Percentiles rank a stretch among this genome's conserved stretches.
Conservation (phyloP, 352 stramenopile genomes). For the Phytophthora ohioensis region DNA sequence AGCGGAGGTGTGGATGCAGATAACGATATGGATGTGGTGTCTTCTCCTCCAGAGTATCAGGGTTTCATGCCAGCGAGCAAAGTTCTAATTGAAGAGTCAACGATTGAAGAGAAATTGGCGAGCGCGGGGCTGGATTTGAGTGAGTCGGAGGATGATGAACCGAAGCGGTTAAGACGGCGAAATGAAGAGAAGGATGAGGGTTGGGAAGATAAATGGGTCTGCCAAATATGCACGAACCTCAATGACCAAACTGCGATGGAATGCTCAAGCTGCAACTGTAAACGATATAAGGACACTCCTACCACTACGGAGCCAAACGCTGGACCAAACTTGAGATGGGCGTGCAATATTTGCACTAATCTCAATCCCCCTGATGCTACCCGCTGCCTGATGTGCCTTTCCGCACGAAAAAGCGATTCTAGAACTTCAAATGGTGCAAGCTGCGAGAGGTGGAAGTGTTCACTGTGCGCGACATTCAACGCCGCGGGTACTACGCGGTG, state of each 20-base stretch:
- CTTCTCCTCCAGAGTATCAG: conserved; percentile 13
- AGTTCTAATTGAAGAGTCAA: conserved; percentile 28
- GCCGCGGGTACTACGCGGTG: conserved; percentile 21
- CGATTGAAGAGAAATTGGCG: conserved; percentile 52
- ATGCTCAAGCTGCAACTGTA: conserved; percentile 33
- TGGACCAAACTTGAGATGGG: conserved; percentile 29
- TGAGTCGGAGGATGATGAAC: conserved; percentile 52
- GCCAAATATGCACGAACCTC: conserved; percentile 39
- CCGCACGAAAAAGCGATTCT: conserved; percentile 4
- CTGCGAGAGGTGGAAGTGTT: conserved; percentile 32
- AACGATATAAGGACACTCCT: conserved; percentile 10
- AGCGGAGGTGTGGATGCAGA: conserved; percentile 13
- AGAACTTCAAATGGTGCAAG: neutral
- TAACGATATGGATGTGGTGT: conserved; percentile 5
- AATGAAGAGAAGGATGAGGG: conserved; percentile 12
- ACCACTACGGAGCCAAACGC: neutral
- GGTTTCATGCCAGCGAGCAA: conserved; percentile 42
- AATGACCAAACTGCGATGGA: conserved; percentile 31
- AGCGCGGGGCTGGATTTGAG: conserved; percentile 61
- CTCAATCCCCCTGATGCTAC: conserved; percentile 29
- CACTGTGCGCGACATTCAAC: conserved; percentile 36
- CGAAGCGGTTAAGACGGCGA: conserved; percentile 12
- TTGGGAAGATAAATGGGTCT: conserved; percentile 42
- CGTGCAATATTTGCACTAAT: conserved; percentile 41
- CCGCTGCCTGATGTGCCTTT: conserved; percentile 36